A percentile compares a stretch with the other conserved stretches of the same genome.
phyloP scores from a whole-genome alignment of 225 moss, liverwort and hornwort genomes.

The Marchantia polymorpha region DNA sequence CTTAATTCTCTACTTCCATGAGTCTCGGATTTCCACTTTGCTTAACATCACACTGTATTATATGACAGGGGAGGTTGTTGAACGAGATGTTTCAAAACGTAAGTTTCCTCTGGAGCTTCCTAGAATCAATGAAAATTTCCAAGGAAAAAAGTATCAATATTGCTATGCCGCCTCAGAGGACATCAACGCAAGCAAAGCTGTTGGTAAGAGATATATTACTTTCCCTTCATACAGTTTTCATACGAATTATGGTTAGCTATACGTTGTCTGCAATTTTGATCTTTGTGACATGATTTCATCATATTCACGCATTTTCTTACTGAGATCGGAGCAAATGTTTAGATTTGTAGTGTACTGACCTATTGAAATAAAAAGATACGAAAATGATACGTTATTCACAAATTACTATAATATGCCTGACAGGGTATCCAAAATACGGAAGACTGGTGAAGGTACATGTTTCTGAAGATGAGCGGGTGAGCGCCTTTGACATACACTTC shows the following conservation, averaged over 20 bases:
- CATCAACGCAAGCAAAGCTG: not conserved
- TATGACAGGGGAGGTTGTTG: constrained; percentile 9
- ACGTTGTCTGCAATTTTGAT: not conserved
- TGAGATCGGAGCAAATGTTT: too few species aligned
- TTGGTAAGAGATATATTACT: not conserved
- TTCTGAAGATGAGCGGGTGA: not conserved
- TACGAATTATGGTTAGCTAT: too few species aligned
- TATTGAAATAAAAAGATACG: too few species aligned
- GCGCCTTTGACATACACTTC: too few species aligned
- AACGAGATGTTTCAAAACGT: not conserved
- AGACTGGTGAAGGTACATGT: constrained; percentile 21
- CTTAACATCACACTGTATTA: too few species aligned
- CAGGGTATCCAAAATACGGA: constrained; percentile 12
- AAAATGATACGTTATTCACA: not conserved
- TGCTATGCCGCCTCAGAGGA: constrained; percentile 8
- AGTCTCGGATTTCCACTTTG: too few species aligned
- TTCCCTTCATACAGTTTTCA: too few species aligned
- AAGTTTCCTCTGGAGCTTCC: constrained; percentile 28
- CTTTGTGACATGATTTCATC: not conserved
- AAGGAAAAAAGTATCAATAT: constrained; percentile 22
- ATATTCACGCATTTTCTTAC: not conserved
- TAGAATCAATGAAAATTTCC: constrained; percentile 17
- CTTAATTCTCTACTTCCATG: too few species aligned
- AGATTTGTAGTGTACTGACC: too few species aligned
- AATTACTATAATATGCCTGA: not conserved